Conservation (phyloP, 352 stramenopile genomes). For the Phytophthora cajani region DNA sequence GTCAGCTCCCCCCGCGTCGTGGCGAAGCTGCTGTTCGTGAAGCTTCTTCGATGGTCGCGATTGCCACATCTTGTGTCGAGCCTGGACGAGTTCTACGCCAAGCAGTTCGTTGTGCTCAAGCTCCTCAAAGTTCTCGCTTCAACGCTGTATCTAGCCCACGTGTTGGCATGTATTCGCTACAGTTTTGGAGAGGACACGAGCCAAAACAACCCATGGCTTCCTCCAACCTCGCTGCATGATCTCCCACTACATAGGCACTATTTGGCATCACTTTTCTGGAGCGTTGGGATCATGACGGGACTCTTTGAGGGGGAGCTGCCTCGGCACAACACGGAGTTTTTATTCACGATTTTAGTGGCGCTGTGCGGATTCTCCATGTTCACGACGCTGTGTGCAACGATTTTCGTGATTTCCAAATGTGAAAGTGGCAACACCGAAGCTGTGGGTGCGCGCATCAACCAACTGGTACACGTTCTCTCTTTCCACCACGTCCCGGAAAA, state of each 20-base stretch:
- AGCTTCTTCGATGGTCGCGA: neutral
- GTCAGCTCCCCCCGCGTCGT: conserved; percentile 12
- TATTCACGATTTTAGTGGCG: neutral
- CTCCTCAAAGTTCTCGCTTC: neutral
- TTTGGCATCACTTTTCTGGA: neutral
- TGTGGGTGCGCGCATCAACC: neutral
- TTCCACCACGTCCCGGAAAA: conserved; percentile 1
- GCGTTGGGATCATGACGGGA: neutral
- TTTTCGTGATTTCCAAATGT: conserved; percentile 2
- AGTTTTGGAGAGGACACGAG: neutral
- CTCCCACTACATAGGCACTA: neutral
- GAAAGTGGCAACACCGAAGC: conserved; percentile 3
- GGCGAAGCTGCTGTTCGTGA: conserved; percentile 26
- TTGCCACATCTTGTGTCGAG: neutral
- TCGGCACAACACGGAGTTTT: neutral
- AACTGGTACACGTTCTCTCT: neutral
- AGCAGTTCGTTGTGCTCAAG: conserved; percentile 1
- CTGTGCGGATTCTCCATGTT: conserved; percentile 2
- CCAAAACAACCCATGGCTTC: neutral
- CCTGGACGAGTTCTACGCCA: neutral
- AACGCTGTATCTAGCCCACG: neutral
- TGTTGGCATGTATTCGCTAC: neutral
- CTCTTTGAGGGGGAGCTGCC: neutral
- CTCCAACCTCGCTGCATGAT: neutral
- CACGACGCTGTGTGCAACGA: conserved; percentile 1